phyloP scores from a whole-genome alignment of 371 early-diverging fungal species.

The Syncephalastrum contaminatum region DNA sequence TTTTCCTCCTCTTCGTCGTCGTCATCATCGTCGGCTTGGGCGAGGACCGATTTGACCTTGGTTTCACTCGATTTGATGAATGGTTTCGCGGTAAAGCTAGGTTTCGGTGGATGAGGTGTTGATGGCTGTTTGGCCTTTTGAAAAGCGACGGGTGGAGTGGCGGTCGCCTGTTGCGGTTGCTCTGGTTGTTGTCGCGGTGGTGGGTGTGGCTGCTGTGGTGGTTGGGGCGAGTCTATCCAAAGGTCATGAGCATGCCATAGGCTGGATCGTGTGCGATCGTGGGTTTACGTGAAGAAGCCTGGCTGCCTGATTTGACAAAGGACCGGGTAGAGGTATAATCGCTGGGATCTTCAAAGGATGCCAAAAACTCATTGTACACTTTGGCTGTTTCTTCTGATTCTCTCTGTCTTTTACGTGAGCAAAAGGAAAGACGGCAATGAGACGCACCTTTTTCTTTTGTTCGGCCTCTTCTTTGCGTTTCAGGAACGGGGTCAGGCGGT shows the following conservation, averaged over 20 bases:
- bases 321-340: constrained; percentile 45
- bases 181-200: background rate
- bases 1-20: constrained; percentile 20
- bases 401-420: constrained; percentile 39
- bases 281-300: constrained; percentile 2
- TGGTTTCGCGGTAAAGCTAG: constrained; percentile 29
- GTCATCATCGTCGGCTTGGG: constrained; percentile 25
- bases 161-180: no score
- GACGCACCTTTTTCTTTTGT: constrained; percentile 65
- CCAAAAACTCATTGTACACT: constrained; percentile 83
- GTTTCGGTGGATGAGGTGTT: constrained; percentile 5
- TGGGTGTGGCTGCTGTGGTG: constrained; percentile 6
- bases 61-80: constrained; percentile 32
- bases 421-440: background rate
- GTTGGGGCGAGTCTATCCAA: background rate
- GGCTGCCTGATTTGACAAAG: constrained; percentile 67
- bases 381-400: constrained; percentile 72
- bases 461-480: constrained; percentile 76
- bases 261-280: background rate
- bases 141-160: no score
- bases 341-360: constrained; percentile 73
- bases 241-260: background rate
- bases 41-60: constrained; percentile 7
- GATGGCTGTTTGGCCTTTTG: background rate
- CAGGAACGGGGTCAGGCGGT: constrained; percentile 74